A percentile compares a stretch with the other conserved stretches of the same genome.
These are phyloP conservation scores for Citropsis articulata DNA, from an alignment of 345 rosid species.

Conservation along the genomic window DNA sequence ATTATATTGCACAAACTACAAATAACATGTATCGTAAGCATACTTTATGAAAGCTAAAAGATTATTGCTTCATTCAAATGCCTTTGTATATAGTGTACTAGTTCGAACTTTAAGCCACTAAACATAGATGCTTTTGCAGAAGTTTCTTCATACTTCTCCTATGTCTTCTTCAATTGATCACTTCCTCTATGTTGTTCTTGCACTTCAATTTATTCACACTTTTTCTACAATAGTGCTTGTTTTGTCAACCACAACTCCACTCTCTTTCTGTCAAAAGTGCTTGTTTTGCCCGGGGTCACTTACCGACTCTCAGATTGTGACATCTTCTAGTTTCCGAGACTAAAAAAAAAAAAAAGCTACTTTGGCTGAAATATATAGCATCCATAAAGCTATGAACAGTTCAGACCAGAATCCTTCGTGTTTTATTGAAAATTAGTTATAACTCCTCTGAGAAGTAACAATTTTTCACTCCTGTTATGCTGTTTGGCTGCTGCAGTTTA, in stretches of 20 bases:
- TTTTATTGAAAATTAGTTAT: no score
- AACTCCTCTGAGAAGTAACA: no score
- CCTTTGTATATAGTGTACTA: slow-evolving; percentile 4
- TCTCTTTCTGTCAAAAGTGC: slow-evolving; percentile 11
- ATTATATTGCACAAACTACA: slow-evolving; percentile 22
- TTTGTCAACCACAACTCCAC: slow-evolving; percentile 8
- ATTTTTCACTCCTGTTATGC: no score
- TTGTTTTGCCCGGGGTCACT: slow-evolving; percentile 13
- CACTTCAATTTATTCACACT: slow-evolving; percentile 31
- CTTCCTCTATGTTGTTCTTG: slow-evolving; percentile 34
- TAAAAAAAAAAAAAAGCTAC: no score
- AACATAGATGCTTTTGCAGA: slow-evolving; percentile 17
- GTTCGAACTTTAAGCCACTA: not conserved
- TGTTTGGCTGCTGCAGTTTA: no score
- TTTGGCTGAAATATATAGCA: no score
- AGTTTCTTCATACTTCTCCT: slow-evolving; percentile 36
- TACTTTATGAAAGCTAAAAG: slow-evolving; percentile 3
- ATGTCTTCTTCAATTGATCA: slow-evolving; percentile 47
- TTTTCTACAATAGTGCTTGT: slow-evolving; percentile 18
- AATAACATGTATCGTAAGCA: not conserved
- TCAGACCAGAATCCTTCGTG: no score
- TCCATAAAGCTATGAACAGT: no score
- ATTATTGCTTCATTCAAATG: slow-evolving; percentile 1
- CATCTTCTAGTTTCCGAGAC: not conserved
- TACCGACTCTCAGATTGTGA: slow-evolving; percentile 28